Base-by-base conservation (phyloP, 2,329 filamentous ascomycete species). In the Cyclaneusma minus region DNA sequence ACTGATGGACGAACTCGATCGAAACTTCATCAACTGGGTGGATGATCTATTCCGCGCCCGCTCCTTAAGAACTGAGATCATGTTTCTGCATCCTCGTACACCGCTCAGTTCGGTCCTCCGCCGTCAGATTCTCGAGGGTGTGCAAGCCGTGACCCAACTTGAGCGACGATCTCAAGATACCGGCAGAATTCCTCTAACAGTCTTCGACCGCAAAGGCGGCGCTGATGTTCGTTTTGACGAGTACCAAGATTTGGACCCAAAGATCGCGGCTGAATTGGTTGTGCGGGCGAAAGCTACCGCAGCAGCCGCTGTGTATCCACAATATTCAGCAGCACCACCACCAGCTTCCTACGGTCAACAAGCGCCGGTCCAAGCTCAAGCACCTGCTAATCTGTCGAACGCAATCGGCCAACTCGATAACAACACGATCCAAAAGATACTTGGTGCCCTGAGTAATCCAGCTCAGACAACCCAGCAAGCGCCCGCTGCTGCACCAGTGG, bases 91-190 rank as follows among this genome's bases (percentile, higher is more conserved):
- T 29, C 73, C 82, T 16, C 71, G 79, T 13, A 69, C 91, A 23
- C 68, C 79, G 11, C 72, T 85, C 34, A 69, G 77, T 18, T 68
- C 76, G 4, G 73, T 93, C n/a, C 69, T 94, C 27, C 74, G 82
- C 38, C 67, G 80, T 27, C 83, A 93, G 46, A 80, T 91, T 19
- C 57, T 85, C 7, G 85, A 95, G 49, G 87, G 89, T 11, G 87
- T 94, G 2, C 66, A 81, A 27, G 87, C 79, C 6, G 79, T 94
- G 9, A 72, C 82, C 4, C 76, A 83, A 40, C 64, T 95, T 9
- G 73, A 79, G 33, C 60, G 70, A 26, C 59, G 62, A 23, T 68
- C 81, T 13, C 77, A 92, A 42, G 59, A 62, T 17, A 64, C 64
- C 2, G 72, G 73, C 36, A 84, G 76, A 45, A 77, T 95, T 26